Evolutionary conservation across 805 yeast genomes (phyloP), one percentile per base, ranked within the genome.

Genomic region (Zygosaccharomyces bailii): DNA sequence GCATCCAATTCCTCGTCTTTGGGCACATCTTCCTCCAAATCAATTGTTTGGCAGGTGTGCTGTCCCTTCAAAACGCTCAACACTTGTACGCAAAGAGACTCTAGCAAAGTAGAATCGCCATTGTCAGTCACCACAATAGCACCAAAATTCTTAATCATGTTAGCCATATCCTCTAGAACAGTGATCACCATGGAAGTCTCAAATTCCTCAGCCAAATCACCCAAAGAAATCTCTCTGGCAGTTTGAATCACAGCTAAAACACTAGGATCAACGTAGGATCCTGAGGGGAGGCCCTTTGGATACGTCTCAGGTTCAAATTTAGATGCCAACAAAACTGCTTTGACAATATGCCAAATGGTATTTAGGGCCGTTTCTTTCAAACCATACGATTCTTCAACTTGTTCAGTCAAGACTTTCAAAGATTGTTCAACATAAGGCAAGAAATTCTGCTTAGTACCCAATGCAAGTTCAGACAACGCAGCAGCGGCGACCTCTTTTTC

Each of bases 401-500:
- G 91, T 45, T 81, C 85, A 39, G 74, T 68, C 53, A 87, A 73
- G 16, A 79, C 74, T 51, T 75, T 73, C 55, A 85, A 68, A 19
- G 89, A 75, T 45, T 80, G 70, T 63, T 86, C 88, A 49, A 88
- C 84, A 59, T 80, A 88, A 58, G 81, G 80, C 59, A 82, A 77
- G 69, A 91, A 89, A 43, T 80, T 80, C 46, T 78, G 82, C 60
- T 89, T 85, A 39, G 96, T 86, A 56, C 95, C 96, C 43, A 76
- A 67, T 42, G 96, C 96, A 63, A 90, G 78, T 63, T 93, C 98
- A 39, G 86, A 79, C 54, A 89, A 70, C 5, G 96, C 93, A 59
- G 88, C 87, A 36, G 90, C 77, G n/a, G 96, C 96, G 54, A 88
- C 86, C 70, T 90, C 96, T 70, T 91, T 91, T 71, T 91, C 99